These are phyloP conservation scores for Trichoderma sp. DNA, from an alignment of 2,329 filamentous ascomycete species.

Conservation along the genomic window DNA sequence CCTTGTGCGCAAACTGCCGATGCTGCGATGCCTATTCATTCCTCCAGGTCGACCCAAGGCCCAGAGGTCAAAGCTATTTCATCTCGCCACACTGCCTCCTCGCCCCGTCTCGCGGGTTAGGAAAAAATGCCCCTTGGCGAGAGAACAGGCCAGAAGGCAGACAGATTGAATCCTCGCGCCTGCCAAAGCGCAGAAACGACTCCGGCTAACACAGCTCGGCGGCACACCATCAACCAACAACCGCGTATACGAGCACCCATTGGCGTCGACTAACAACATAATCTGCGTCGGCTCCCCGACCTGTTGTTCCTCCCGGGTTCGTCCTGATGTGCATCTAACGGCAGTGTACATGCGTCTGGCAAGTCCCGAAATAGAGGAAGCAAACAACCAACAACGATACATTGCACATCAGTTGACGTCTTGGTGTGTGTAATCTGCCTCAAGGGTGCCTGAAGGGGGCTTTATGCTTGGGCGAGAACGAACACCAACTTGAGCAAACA, in stretches of 20 bases:
- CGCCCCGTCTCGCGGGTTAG: constrained; percentile 7
- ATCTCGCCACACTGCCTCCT: constrained; percentile 31
- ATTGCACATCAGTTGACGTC: constrained; percentile 28
- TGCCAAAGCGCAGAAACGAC: constrained; percentile 27
- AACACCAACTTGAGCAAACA: constrained; percentile 28
- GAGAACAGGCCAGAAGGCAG: constrained; percentile 30
- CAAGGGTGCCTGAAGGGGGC: not conserved
- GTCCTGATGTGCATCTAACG: constrained; percentile 26
- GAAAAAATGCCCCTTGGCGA: constrained; percentile 24
- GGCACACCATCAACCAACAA: constrained; percentile 24
- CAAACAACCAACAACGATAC: constrained; percentile 31
- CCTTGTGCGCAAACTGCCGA: constrained; percentile 32
- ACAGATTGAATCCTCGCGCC: constrained; percentile 24
- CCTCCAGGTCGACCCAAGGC: constrained; percentile 31
- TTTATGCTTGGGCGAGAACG: constrained; percentile 27
- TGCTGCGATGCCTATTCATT: constrained; percentile 28
- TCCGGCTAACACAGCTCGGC: constrained; percentile 17
- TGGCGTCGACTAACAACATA: constrained; percentile 26
- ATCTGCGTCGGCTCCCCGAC: constrained; percentile 13
- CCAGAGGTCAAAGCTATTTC: constrained; percentile 38
- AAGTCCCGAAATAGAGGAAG: constrained; percentile 26
- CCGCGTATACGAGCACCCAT: constrained; percentile 19
- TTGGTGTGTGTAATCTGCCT: constrained; percentile 27
- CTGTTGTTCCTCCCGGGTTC: constrained; percentile 14
- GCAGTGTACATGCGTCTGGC: constrained; percentile 17